Evolutionary conservation across 192 early-diverging fungal species (phyloP).

Genomic region (Kappamyces sp.): DNA sequence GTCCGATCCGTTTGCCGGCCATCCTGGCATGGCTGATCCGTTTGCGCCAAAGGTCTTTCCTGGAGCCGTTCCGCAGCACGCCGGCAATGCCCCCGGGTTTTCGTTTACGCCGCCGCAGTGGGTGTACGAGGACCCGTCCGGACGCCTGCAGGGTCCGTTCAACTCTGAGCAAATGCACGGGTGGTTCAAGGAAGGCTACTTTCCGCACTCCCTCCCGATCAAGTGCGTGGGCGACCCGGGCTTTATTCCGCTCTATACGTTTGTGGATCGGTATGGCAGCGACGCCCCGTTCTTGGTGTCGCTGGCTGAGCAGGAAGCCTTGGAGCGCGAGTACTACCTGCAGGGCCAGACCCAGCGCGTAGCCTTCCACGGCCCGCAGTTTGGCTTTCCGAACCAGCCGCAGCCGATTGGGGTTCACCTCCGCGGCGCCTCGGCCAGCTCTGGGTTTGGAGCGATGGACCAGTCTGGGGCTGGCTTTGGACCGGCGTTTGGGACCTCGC

Average conservation of each 20-base stretch:
- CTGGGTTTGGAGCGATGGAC: too few species aligned
- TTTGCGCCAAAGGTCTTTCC: background rate
- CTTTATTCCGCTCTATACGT: constrained; percentile 72
- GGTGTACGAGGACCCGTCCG: constrained; percentile 15
- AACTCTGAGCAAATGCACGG: constrained; percentile 86
- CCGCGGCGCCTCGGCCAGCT: too few species aligned
- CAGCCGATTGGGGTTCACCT: too few species aligned
- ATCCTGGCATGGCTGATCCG: background rate
- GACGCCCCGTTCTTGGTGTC: constrained; percentile 66
- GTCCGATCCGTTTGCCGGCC: constrained; percentile 6
- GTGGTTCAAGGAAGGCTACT: constrained; percentile 86
- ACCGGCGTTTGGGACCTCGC: too few species aligned
- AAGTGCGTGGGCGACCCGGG: constrained; percentile 67
- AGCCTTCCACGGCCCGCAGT: too few species aligned
- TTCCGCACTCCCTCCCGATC: constrained; percentile 71
- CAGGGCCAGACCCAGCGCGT: constrained; percentile 30
- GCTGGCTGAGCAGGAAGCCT: constrained; percentile 23
- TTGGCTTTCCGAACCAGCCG: too few species aligned
- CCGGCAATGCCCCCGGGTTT: constrained; percentile 3
- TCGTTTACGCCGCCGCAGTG: constrained; percentile 15
- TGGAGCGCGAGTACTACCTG: constrained; percentile 12
- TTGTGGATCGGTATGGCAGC: constrained; percentile 60
- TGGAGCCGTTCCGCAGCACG: constrained; percentile 4
- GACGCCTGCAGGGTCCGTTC: constrained; percentile 65
- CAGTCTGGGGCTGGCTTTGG: too few species aligned